Evolutionary conservation across 495 filamentous ascomycete genomes (phyloP), one percentile per base, ranked within the genome.

Genomic region (Amphirosellinia nigrospora): DNA sequence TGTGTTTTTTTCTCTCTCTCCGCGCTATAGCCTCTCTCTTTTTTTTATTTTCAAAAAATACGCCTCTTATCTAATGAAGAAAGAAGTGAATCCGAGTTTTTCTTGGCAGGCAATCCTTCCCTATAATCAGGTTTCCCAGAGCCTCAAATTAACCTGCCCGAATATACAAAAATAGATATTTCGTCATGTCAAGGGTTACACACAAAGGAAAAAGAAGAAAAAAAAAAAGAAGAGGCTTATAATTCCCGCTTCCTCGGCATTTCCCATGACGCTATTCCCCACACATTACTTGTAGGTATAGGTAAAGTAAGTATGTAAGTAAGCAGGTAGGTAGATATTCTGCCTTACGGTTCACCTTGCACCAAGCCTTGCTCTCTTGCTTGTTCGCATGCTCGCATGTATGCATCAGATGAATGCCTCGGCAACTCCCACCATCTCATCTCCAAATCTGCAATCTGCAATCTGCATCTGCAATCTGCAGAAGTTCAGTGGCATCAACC

Each of bases 311-410:
- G 45, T 16, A 50, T 15, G 46, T 50, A 50, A 36, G 34, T n/a
- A n/a, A n/a, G 34, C 16, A 13, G 6, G 9, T 11, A 46, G 6
- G 43, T 15, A 32, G 19, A 15, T 6, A 45, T 45, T 63, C 41
- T 63, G 60, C 60, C 60, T 63, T 45, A 43, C 60, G 39, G 19
- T 46, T 63, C 60, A 43, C 41, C 60, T 63, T 28, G 21, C 26
- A 34, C 36, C 36, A 41, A 28, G 58, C 58, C 58, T 58, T 32
- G 8, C 55, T 58, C 55, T n/a, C n/a, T n/a, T n/a, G n/a, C n/a
- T n/a, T n/a, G n/a, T n/a, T n/a, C n/a, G n/a, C n/a, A n/a, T n/a
- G n/a, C n/a, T n/a, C n/a, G n/a, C n/a, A n/a, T n/a, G n/a, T n/a
- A n/a, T n/a, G 55, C 55, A 58, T 36, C 5, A n/a, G n/a, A n/a